Percentiles rank a stretch among this genome's conserved stretches.
phyloP scores from a whole-genome alignment of 2,329 filamentous ascomycete genomes.

The Phaeophleospora eucalypticola region DNA sequence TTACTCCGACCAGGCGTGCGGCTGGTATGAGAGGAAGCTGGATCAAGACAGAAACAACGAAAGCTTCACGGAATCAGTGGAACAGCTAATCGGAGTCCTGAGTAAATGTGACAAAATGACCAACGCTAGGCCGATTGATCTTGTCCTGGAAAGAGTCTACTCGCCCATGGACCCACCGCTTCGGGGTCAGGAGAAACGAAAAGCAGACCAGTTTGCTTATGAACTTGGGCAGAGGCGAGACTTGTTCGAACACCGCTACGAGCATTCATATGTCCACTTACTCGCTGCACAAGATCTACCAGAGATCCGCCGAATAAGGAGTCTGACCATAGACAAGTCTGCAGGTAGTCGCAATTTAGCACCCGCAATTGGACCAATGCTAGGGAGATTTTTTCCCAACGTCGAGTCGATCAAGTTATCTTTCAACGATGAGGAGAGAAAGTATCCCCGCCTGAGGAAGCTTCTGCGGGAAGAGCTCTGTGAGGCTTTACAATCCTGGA shows the following conservation, averaged over 20 bases:
- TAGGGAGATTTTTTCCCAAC: neutral
- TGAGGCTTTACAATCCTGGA: neutral
- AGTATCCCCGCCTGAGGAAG: neutral
- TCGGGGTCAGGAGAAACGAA: neutral
- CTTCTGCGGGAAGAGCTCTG: neutral
- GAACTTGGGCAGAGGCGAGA: neutral
- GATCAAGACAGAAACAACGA: neutral
- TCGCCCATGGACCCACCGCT: neutral
- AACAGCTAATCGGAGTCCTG: neutral
- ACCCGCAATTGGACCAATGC: neutral
- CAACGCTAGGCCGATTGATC: neutral
- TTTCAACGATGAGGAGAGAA: neutral
- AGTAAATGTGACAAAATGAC: neutral
- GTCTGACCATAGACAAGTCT: neutral
- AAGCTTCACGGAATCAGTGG: neutral
- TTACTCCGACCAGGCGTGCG: neutral
- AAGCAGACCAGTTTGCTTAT: neutral
- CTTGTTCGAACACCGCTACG: neutral
- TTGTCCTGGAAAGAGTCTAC: neutral
- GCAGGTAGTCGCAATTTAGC: neutral
- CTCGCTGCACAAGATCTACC: neutral
- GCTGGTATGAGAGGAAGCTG: neutral
- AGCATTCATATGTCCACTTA: neutral
- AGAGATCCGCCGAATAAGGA: neutral
- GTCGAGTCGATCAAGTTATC: neutral